phyloP scores from a whole-genome alignment of 2,329 filamentous ascomycete species.

The Colletotrichum melonis region DNA sequence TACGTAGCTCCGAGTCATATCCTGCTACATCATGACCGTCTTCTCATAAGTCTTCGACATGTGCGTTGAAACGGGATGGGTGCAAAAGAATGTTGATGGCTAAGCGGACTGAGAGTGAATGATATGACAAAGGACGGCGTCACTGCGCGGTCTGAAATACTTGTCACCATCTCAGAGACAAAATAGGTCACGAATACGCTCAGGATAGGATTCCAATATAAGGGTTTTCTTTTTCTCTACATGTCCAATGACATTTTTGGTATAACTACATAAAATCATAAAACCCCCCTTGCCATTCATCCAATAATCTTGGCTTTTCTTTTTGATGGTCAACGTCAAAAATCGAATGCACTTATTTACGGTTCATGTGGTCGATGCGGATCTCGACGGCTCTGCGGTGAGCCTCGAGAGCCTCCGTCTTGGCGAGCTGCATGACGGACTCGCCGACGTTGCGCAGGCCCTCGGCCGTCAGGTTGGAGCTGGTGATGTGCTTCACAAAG shows the following conservation, averaged over 20 bases:
- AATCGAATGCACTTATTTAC: constrained; percentile 1
- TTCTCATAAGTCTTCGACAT: not conserved
- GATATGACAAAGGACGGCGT: too few species aligned
- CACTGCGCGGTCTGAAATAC: not conserved
- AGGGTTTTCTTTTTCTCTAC: not conserved
- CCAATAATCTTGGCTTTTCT: not conserved
- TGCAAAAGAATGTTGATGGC: not conserved
- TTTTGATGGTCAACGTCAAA: not conserved
- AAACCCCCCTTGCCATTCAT: not conserved
- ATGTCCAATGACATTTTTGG: constrained; percentile 15
- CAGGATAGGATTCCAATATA: not conserved
- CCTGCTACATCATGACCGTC: not conserved
- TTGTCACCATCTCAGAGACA: not conserved
- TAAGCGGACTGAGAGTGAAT: not conserved
- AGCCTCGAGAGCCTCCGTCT: constrained; percentile 94
- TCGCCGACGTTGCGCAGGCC: constrained; percentile 86
- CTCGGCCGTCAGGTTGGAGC: constrained; percentile 86
- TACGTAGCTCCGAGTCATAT: not conserved
- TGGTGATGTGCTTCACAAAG: constrained; percentile 98
- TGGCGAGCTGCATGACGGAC: constrained; percentile 94
- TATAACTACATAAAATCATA: constrained; percentile 30
- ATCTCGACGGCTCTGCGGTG: constrained; percentile 92
- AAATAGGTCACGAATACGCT: not conserved
- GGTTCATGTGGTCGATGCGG: constrained; percentile 67
- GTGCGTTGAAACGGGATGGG: too few species aligned